Evolutionary conservation across 352 stramenopile genomes (phyloP), one percentile per base, ranked within the genome.

Genomic region (Pseudoperonospora humuli): DNA sequence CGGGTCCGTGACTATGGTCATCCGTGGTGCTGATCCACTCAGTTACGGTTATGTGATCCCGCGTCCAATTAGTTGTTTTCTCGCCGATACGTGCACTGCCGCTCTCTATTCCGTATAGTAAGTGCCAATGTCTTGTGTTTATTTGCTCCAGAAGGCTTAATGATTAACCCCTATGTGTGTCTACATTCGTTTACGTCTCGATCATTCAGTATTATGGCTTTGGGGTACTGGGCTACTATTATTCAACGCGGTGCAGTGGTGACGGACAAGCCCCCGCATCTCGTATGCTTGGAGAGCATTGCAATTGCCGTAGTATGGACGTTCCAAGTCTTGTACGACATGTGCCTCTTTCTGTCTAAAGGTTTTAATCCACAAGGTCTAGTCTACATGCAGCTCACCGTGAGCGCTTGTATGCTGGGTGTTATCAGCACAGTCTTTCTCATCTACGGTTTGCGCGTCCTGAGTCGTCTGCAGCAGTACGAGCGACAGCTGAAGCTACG

Each of bases 51-150:
- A 69, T 43, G 41, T 70, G 10, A 59, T 77, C 15, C 62, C 63
- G 4, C 66, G 51, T 15, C 51, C 62, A 8, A 61, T 77, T 32
- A 60, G 51, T 19, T 50, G 39, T 13, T 71, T 69, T 35, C 54
- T 77, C 31, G 57, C 58, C 8, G 60, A 71, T 48, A 66, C 66
- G 1, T 77, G 66, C 52, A 77, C 66, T 17, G 59, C 63, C 11
- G 66, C 62, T 11, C 56, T 77, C 8, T 74, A 74, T 45, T 70
- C 66, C 9, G 61, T 77, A 27, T 77, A 70, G 62, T 73, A 69
- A 39, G 63, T 77, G 23, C 13, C 17, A 7, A 35, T 10, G 3
- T 14, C 10, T 38, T 5, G 7, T 28, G 3, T 10, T 36, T 20
- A 14, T 10, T 41, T 13, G 33, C 13, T 20, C n/a, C n/a, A n/a